These are phyloP conservation scores for Acrocalymma vagum DNA, from an alignment of 2,329 filamentous ascomycete species.

Conservation along the genomic window DNA sequence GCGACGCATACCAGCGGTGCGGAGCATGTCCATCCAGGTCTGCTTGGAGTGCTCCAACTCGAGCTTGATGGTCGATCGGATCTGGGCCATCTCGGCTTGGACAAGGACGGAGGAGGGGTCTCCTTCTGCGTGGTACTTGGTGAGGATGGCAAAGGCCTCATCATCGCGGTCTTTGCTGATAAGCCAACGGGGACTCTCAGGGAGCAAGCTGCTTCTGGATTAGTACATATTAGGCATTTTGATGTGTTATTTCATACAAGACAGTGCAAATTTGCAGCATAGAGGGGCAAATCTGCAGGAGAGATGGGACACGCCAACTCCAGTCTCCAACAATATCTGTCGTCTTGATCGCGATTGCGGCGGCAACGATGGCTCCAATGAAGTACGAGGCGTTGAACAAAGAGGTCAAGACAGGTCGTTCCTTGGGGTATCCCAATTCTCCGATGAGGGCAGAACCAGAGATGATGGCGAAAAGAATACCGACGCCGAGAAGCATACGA, in stretches of 20 bases:
- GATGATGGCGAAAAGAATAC: constrained; percentile 68
- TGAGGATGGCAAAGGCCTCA: constrained; percentile 43
- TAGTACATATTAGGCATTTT: too few species aligned
- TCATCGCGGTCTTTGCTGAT: constrained; percentile 62
- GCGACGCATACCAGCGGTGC: constrained; percentile 53
- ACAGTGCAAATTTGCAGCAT: constrained; percentile 51
- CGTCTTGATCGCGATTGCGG: constrained; percentile 60
- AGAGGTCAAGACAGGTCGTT: constrained; percentile 67
- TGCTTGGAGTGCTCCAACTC: constrained; percentile 63
- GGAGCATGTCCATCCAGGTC: constrained; percentile 63
- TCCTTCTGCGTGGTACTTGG: constrained; percentile 56
- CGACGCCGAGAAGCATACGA: constrained; percentile 67
- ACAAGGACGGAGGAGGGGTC: constrained; percentile 49
- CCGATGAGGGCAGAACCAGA: constrained; percentile 66
- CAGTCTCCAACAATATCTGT: constrained; percentile 51
- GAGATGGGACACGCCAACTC: constrained; percentile 61
- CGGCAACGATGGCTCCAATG: constrained; percentile 59
- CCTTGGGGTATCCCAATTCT: constrained; percentile 68
- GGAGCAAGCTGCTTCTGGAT: constrained; percentile 44
- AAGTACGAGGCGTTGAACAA: constrained; percentile 69
- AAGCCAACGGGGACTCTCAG: constrained; percentile 57
- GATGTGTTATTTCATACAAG: constrained; percentile 29
- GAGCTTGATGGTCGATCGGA: constrained; percentile 63
- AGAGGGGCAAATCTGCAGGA: constrained; percentile 60
- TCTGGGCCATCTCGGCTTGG: constrained; percentile 68